Evolutionary conservation across 2,329 filamentous ascomycete species (phyloP), one percentile per base, ranked within the genome.

Genomic region (Trichoderma brevicompactum): DNA sequence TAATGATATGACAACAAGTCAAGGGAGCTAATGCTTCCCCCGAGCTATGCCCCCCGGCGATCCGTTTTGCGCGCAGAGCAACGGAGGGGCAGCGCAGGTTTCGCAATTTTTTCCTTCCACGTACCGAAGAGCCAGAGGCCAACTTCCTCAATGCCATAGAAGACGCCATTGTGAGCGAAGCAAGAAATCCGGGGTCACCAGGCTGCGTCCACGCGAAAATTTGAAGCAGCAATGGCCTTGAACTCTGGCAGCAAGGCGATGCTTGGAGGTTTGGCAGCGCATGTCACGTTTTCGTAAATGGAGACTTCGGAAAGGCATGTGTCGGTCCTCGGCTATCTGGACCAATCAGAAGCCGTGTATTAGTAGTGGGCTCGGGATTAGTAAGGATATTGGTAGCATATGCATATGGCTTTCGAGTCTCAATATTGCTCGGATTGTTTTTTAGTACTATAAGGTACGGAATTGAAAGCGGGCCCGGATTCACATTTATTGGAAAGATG

Each of bases 141-240:
- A 88, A 78, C 77, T 84, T 85, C 79, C 86, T 85, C 83, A 87
- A 80, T 76, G 85, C 85, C 81, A 88, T 86, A 79, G 85, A 85
- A 77, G 86, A 86, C 79, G 87, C 85, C 81, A 85, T 88, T 73
- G 68, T 79, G 72, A 74, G 71, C 71, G 69, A 69, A 66, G 70
- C 64, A 68, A 69, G 68, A 70, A 70, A 73, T 54, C 53, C 46
- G 44, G 43, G 19, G 53, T 54, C 69, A 70, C 71, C 70, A 74
- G 70, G 69, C 71, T 73, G 72, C 75, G 75, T 77, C 71, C 72
- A 72, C 73, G 69, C 65, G 66, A 67, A 72, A 69, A 74, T 68
- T 72, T 68, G 67, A 70, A 70, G 58, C 66, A 66, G 66, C 54
- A 54, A 66, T 67, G 66, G 66, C 52, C 38, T 60, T 48, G 54